Evolutionary conservation across 1,139 yeast genomes (phyloP).

Genomic region (Geotrichum aggregatum): DNA sequence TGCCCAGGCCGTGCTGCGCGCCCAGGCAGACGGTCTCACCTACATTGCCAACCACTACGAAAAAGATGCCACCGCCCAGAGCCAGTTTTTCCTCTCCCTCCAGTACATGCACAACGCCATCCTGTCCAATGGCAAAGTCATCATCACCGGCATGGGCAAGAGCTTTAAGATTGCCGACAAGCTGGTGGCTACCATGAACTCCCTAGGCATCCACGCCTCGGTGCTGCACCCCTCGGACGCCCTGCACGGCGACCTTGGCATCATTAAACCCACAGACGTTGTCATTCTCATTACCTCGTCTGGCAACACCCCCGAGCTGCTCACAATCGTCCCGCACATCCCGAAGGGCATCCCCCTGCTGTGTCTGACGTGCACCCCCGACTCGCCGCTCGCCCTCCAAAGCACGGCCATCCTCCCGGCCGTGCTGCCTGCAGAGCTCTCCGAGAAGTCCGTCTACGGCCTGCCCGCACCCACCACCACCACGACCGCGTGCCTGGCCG

Average conservation of each 20-base stretch:
- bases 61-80: constrained; percentile 45
- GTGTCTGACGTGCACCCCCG: constrained; percentile 56
- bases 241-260: constrained; percentile 83
- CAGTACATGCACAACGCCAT: constrained; percentile 50
- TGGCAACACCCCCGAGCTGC: constrained; percentile 78
- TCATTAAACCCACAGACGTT: constrained; percentile 58
- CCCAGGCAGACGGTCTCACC: constrained; percentile 47
- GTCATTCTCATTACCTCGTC: constrained; percentile 70
- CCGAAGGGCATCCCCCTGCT: constrained; percentile 53
- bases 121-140: constrained; percentile 59
- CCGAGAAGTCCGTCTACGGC: constrained; percentile 69
- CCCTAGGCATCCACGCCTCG: constrained; percentile 66
- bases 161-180: constrained; percentile 74
- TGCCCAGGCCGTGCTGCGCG: constrained; percentile 41
- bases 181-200: constrained; percentile 75
- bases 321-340: constrained; percentile 56
- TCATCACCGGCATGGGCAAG: constrained; percentile 80
- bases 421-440: constrained; percentile 53
- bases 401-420: constrained; percentile 57
- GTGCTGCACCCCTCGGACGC: constrained; percentile 82
- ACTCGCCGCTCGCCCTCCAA: constrained; percentile 46
- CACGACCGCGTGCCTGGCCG: constrained; percentile 67
- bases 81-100: constrained; percentile 50
- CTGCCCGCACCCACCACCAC: constrained; percentile 86
- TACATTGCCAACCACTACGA: constrained; percentile 44